Evolutionary conservation across 139 green algal genomes (phyloP), one percentile per base, ranked within the genome.

Genomic region (Chlorella sp.): DNA sequence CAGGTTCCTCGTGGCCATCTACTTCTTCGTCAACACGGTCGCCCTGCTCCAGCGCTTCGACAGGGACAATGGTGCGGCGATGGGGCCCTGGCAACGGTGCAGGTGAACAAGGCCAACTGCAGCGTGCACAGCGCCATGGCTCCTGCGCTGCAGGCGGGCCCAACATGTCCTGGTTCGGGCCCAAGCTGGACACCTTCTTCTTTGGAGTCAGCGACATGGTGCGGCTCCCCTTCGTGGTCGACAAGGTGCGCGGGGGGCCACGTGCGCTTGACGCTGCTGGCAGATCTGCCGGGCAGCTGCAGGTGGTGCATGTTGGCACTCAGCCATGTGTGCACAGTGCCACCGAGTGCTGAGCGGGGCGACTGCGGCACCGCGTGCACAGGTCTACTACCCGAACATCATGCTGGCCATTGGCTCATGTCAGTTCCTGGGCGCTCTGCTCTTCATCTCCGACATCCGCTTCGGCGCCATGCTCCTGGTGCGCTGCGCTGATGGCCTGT

Each of bases 401-500:
- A 27, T 69, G 0, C 27, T 85, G 1, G 26, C 69, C 5, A 31
- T 72, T 30, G 72, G 66, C 6, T 35, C 66, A 4, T 29, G 67
- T 59, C 68, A 85, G 55, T 65, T 80, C 14, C 35, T 85, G 50
- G 80, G 80, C 3, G 76, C 73, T 17, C 60, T 77, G 4, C 62
- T 85, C 30, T 78, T 85, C 61, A 49, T 74, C 0, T 32, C 79
- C 1, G 77, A 85, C 70, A 59, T 77, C n/a, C 35, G 69, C 1
- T 70, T 82, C 27, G 80, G 80, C 1, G 80, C 75, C 0, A 5
- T 70, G 1, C 27, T 82, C 5, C 61, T 85, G 65, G 79, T 85
- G 35, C 33, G n/a, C n/a, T n/a, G n/a, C n/a, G n/a, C n/a, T n/a
- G n/a, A n/a, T n/a, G n/a, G n/a, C n/a, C n/a, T n/a, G n/a, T n/a